Evolutionary conservation across 164 flowering plant genomes (phyloP).

Genomic region (Liriodendron chinense): DNA sequence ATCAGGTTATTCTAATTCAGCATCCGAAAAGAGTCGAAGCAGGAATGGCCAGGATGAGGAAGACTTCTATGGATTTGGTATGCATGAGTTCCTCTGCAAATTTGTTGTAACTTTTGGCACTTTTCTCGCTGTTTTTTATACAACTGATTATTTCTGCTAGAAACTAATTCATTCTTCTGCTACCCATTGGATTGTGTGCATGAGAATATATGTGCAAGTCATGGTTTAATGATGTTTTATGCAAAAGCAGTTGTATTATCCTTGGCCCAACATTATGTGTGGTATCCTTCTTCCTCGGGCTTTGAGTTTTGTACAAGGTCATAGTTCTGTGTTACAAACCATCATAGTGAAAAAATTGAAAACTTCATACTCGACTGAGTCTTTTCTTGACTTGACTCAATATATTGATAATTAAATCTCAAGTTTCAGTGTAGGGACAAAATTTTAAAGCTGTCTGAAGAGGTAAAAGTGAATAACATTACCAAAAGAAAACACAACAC

Average conservation of each 20-base stretch:
- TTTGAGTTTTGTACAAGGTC: too few relatives aligned
- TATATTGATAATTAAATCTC: too few relatives aligned
- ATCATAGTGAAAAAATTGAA: too few relatives aligned
- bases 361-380: too few relatives aligned
- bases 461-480: too few relatives aligned
- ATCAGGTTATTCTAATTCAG: constrained; percentile 43
- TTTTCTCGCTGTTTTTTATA: not conserved
- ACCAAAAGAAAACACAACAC: too few relatives aligned
- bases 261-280: not conserved
- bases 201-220: not conserved
- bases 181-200: not conserved
- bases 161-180: not conserved
- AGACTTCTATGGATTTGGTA: constrained; percentile 93
- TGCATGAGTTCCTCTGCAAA: not conserved
- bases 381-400: too few relatives aligned
- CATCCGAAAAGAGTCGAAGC: constrained; percentile 36
- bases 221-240: not conserved
- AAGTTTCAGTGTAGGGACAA: too few relatives aligned
- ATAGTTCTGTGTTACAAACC: too few relatives aligned
- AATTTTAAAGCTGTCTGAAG: too few relatives aligned
- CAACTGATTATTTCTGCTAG: not conserved
- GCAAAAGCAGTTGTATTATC: not conserved
- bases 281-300: too few relatives aligned
- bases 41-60: constrained; percentile 50
- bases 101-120: not conserved